Evolutionary conservation across 306 rosid genomes (phyloP).

Genomic region (Prinsepia uniflora): DNA sequence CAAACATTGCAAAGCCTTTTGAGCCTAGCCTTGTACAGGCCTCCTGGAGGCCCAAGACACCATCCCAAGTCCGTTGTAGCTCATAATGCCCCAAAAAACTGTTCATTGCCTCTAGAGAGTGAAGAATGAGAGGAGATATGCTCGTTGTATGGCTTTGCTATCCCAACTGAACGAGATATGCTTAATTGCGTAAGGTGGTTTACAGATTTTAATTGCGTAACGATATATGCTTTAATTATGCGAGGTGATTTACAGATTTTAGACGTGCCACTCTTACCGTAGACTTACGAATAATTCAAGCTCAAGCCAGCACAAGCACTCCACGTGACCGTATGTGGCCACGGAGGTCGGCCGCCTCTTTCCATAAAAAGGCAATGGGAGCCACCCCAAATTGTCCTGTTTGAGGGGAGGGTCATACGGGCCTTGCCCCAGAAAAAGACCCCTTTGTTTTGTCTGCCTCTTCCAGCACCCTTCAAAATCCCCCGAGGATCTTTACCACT

Average conservation of each 20-base stretch:
- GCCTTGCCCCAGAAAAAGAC: conserved; percentile 18
- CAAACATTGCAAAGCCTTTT: background rate
- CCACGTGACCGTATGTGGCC: conserved; percentile 30
- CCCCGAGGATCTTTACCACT: background rate
- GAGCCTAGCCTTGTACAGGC: background rate
- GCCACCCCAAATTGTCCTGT: conserved; percentile 28
- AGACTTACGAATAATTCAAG: conserved; percentile 1
- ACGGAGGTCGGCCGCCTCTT: conserved; percentile 21
- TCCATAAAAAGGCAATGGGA: conserved; percentile 23
- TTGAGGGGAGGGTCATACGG: background rate
- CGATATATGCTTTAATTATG: too few relatives aligned
- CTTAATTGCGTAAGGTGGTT: too few relatives aligned
- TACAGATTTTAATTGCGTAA: too few relatives aligned
- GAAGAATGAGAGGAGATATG: too few relatives aligned
- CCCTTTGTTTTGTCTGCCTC: background rate
- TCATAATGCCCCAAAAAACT: too few relatives aligned
- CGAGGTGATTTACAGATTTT: too few relatives aligned
- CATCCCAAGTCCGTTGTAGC: too few relatives aligned
- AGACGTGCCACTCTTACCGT: too few relatives aligned
- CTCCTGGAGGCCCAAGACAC: background rate
- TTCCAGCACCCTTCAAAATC: background rate
- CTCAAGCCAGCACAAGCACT: background rate
- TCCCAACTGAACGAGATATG: too few relatives aligned
- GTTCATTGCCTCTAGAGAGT: too few relatives aligned
- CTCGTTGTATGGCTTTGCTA: too few relatives aligned